Percentiles rank a stretch among this genome's conserved stretches.
These are phyloP conservation scores for Escovopsis sp. DNA, from an alignment of 2,329 filamentous ascomycete species.

Conservation along the genomic window DNA sequence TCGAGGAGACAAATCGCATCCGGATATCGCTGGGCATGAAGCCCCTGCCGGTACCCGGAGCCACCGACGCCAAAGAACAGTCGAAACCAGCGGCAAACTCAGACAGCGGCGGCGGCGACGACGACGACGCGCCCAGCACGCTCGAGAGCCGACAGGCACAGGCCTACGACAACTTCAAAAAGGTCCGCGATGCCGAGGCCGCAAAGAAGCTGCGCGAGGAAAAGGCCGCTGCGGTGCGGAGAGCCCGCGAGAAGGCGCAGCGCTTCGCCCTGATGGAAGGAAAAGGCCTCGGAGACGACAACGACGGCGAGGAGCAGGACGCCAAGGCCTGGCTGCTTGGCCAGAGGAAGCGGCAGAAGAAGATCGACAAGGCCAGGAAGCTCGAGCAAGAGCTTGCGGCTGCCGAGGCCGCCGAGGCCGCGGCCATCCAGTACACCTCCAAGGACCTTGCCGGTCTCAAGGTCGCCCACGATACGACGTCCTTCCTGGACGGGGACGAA, in stretches of 20 bases:
- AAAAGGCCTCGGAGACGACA: constrained; percentile 65
- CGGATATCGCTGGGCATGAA: constrained; percentile 81
- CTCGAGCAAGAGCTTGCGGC: constrained; percentile 64
- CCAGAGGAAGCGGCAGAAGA: constrained; percentile 88
- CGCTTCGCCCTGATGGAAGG: constrained; percentile 65
- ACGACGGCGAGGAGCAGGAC: constrained; percentile 51
- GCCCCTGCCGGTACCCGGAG: constrained; percentile 70
- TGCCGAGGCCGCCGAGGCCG: constrained; percentile 50
- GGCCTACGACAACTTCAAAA: constrained; percentile 58
- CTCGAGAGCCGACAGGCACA: constrained; percentile 66
- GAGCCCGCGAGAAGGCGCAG: constrained; percentile 71
- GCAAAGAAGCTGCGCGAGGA: constrained; percentile 68
- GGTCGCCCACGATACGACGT: constrained; percentile 72
- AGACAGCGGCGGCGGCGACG: constrained; percentile 33
- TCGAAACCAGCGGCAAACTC: constrained; percentile 33
- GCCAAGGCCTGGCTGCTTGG: constrained; percentile 76
- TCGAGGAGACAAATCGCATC: constrained; percentile 89
- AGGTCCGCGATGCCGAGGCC: constrained; percentile 52
- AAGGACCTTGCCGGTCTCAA: constrained; percentile 81
- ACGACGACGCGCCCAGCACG: constrained; percentile 65
- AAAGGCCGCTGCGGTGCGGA: constrained; percentile 70
- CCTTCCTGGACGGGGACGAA: constrained; percentile 71
- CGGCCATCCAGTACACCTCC: constrained; percentile 58
- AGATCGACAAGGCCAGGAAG: constrained; percentile 64
- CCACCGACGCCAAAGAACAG: constrained; percentile 21